Percentiles rank a stretch among this genome's conserved stretches.
Evolutionary conservation across 2,329 filamentous ascomycete genomes (phyloP).

Genomic region (Xylaria sp.): DNA sequence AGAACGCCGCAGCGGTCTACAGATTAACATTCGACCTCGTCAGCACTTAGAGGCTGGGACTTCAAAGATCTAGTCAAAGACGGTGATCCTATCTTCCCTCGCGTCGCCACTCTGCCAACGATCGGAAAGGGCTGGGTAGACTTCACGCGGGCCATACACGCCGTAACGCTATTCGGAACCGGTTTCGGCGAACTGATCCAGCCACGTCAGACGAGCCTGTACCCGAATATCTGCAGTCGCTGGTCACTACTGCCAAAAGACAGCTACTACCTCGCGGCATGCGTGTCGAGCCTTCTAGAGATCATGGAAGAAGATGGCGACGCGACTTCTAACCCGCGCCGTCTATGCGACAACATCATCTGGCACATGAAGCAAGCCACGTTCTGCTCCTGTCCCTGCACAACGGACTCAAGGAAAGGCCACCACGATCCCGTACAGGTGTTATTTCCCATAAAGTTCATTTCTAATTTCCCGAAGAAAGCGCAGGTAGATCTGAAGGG

Average conservation of each 20-base stretch:
- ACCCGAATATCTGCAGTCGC: conserved; percentile 22
- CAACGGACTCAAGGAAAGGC: background rate
- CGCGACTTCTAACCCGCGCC: background rate
- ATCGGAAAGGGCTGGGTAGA: conserved; percentile 32
- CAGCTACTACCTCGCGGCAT: conserved; percentile 40
- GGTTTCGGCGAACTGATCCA: conserved; percentile 34
- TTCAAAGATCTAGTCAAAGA: conserved; percentile 39
- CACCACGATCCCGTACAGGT: conserved; percentile 21
- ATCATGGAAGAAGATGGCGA: conserved; percentile 39
- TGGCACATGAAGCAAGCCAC: conserved; percentile 21
- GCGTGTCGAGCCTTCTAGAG: conserved; percentile 35
- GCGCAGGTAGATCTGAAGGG: background rate
- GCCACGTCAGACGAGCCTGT: conserved; percentile 20
- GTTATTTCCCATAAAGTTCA: conserved; percentile 7
- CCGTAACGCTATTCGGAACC: conserved; percentile 31
- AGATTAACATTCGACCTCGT: conserved; percentile 24
- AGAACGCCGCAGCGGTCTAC: conserved; percentile 34
- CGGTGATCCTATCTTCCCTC: conserved; percentile 30
- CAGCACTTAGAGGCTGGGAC: conserved; percentile 40
- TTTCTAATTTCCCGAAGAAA: background rate
- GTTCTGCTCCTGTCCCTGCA: conserved; percentile 16
- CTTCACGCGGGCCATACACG: conserved; percentile 34
- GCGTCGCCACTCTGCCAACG: conserved; percentile 27
- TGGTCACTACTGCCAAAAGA: conserved; percentile 39
- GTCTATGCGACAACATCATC: conserved; percentile 17